Evolutionary conservation across 257 asterid genomes (phyloP).

Genomic region (Rhazya stricta): DNA sequence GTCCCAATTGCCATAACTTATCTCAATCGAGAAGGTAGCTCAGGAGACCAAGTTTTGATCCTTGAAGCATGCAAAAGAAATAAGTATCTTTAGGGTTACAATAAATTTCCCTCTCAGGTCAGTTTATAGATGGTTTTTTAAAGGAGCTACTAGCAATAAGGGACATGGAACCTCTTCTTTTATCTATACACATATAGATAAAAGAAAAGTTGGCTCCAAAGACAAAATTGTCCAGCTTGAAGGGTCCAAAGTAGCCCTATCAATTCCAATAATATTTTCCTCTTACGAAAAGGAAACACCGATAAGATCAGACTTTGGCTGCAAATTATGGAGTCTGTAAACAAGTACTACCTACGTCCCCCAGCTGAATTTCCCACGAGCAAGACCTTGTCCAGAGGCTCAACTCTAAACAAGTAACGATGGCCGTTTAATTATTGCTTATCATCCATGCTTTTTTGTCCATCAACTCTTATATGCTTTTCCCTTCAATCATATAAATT

Average conservation of each 20-base stretch:
- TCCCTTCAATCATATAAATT: constrained; percentile 32
- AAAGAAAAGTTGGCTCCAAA: constrained; percentile 33
- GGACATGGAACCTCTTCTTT: not conserved
- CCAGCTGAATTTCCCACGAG: not conserved
- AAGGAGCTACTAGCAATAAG: no score
- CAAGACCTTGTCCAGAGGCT: constrained; percentile 18
- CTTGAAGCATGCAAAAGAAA: no score
- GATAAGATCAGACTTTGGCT: constrained; percentile 4
- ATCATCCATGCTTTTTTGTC: constrained; percentile 32
- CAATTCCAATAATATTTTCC: constrained; percentile 12
- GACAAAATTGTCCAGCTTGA: constrained; percentile 64
- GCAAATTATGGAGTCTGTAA: constrained; percentile 20
- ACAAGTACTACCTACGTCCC: constrained; percentile 25
- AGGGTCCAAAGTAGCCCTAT: constrained; percentile 49
- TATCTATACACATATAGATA: not conserved
- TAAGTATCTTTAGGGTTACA: no score
- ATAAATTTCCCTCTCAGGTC: no score
- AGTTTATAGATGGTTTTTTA: no score
- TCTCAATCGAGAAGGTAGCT: no score
- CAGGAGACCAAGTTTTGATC: no score
- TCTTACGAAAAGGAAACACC: not conserved
- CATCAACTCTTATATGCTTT: constrained; percentile 23
- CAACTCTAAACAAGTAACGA: constrained; percentile 18
- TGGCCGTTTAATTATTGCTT: constrained; percentile 23
- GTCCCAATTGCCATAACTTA: not conserved